Evolutionary conservation across 208 protist species (phyloP).

Genomic region (Leishmania turanica): DNA sequence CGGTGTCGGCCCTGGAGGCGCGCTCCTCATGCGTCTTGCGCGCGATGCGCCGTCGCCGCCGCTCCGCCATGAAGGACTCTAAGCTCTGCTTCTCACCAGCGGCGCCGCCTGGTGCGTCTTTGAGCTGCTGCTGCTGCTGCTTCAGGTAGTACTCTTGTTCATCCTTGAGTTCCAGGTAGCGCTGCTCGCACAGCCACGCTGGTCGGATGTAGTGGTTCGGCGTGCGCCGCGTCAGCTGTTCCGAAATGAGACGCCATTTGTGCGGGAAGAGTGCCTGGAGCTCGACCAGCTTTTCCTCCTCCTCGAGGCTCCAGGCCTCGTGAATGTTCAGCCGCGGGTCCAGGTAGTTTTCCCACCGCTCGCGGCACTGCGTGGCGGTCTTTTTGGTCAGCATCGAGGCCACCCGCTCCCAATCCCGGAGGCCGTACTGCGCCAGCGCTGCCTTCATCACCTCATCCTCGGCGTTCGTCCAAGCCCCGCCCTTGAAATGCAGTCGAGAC

Average conservation of each 20-base stretch:
- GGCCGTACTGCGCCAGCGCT: slow-evolving; percentile 99
- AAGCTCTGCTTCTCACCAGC: slow-evolving; percentile 42
- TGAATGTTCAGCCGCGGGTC: slow-evolving; percentile 99
- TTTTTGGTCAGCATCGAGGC: slow-evolving; percentile 98
- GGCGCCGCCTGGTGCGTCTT: background rate
- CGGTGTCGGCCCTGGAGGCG: slow-evolving; percentile 96
- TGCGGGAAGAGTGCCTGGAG: slow-evolving; percentile 98
- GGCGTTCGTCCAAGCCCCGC: slow-evolving; percentile 99
- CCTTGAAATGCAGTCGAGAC: slow-evolving; percentile 95
- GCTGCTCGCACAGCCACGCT: slow-evolving; percentile 98
- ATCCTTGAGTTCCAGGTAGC: slow-evolving; percentile 98
- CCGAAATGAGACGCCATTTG: slow-evolving; percentile 99
- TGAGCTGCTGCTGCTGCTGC: slow-evolving; percentile 39
- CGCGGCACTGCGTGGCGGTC: slow-evolving; percentile 99
- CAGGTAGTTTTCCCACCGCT: slow-evolving; percentile 99
- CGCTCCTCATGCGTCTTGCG: slow-evolving; percentile 95
- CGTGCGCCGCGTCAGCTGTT: slow-evolving; percentile 64
- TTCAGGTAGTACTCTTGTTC: slow-evolving; percentile 72
- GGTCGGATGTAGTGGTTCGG: slow-evolving; percentile 95
- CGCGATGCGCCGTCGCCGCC: slow-evolving; percentile 52
- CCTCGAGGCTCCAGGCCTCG: slow-evolving; percentile 98
- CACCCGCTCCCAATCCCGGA: slow-evolving; percentile 99
- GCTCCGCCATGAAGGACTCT: slow-evolving; percentile 77
- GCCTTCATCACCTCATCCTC: slow-evolving; percentile 99
- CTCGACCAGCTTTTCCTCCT: slow-evolving; percentile 99